Percentiles rank a stretch among this genome's conserved stretches.
Evolutionary conservation across 768 basidiomycete genomes (phyloP).

Genomic region (Podaxis sp.): DNA sequence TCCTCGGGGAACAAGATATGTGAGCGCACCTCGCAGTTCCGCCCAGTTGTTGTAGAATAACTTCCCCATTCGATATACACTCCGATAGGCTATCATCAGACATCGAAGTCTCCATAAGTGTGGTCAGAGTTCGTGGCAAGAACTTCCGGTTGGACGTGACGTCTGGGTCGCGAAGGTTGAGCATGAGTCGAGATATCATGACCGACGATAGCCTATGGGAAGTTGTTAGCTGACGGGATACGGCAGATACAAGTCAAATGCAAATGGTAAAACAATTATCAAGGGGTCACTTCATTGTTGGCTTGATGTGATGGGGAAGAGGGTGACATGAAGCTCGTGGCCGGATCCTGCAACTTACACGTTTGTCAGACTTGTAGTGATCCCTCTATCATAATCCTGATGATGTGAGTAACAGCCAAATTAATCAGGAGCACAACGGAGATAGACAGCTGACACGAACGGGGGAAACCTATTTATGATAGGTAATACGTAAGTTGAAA

Average conservation of each 20-base stretch:
- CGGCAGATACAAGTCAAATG: no score
- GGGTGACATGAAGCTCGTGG: background rate
- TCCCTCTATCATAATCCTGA: slow-evolving; percentile 24
- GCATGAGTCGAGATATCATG: slow-evolving; percentile 32
- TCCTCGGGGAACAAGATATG: background rate
- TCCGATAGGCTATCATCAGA: background rate
- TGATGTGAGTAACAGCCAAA: background rate
- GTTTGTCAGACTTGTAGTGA: slow-evolving; percentile 28
- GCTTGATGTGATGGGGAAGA: background rate
- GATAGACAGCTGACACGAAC: background rate
- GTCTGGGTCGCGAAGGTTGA: slow-evolving; percentile 31
- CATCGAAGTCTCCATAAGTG: background rate
- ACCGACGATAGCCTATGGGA: slow-evolving; percentile 27
- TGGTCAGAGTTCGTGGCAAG: background rate
- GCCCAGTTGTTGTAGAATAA: background rate
- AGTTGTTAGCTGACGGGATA: background rate
- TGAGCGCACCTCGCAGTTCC: slow-evolving; percentile 7
- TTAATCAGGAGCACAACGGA: background rate
- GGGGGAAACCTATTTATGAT: background rate
- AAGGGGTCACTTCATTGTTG: background rate
- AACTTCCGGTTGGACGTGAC: slow-evolving; percentile 13
- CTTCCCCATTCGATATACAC: slow-evolving; percentile 7
- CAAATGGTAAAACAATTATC: no score
- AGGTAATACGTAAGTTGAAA: background rate
- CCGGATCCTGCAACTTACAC: slow-evolving; percentile 21